These are phyloP conservation scores for Umbelopsis ramanniana DNA, from an alignment of 192 early-diverging fungal genomes.

Conservation along the genomic window DNA sequence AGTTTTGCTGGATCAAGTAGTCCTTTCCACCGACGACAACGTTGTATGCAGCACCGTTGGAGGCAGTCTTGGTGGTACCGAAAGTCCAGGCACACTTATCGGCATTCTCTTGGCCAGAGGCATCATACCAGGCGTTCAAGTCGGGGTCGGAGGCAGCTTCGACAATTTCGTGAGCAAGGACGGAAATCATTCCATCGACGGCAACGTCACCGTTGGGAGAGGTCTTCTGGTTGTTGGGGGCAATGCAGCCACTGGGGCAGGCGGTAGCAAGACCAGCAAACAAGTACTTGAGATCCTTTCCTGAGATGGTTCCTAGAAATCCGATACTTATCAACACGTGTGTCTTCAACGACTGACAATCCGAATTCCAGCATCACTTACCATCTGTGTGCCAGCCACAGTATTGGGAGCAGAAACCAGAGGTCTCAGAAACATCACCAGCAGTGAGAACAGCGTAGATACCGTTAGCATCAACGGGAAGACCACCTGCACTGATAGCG, in stretches of 20 bases:
- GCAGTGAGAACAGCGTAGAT: conserved; percentile 25
- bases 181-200: conserved; percentile 38
- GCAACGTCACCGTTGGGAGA: conserved; percentile 39
- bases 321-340: not conserved
- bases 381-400: conserved; percentile 27
- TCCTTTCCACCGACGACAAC: conserved; percentile 32
- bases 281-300: conserved; percentile 25
- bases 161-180: conserved; percentile 40
- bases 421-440: conserved; percentile 25
- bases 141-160: conserved; percentile 42
- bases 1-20: conserved; percentile 45
- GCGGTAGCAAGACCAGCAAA: conserved; percentile 20
- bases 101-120: conserved; percentile 41
- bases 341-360: not conserved
- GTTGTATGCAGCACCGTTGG: conserved; percentile 38
- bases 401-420: conserved; percentile 30
- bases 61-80: conserved; percentile 24
- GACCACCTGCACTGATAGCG: conserved; percentile 8
- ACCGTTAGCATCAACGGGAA: conserved; percentile 20
- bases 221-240: conserved; percentile 20
- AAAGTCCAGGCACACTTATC: conserved; percentile 40
- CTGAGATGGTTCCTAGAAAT: not conserved
- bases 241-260: conserved; percentile 16
- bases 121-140: conserved; percentile 37
- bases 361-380: not conserved